Base-by-base conservation (phyloP, 2,329 filamentous ascomycete species). In the Penicillium sp. region DNA sequence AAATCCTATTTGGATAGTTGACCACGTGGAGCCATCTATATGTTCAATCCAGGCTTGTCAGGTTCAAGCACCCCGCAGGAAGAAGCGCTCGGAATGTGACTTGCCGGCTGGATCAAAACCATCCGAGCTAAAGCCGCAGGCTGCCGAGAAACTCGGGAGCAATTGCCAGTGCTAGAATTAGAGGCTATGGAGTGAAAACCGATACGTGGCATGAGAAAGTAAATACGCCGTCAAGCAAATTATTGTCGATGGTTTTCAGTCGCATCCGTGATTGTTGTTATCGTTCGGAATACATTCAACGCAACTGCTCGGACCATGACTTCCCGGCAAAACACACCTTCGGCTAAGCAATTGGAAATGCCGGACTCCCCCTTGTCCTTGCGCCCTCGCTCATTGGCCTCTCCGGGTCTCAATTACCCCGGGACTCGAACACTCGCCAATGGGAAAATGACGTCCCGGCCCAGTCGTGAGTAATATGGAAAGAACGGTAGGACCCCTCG, bases 391-490 rank as follows among this genome's bases (percentile, higher is more conserved):
- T 56, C 35, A 39, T 55, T 62, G 58, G 62, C 13, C 27, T 4
- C 51, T 54, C 24, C 47, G 11, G 37, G 40, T 47, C 19, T 47
- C 43, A 39, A 51, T 13, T 27, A 55, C 46, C 49, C 52, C 54
- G 37, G 19, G 39, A 43, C 36, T 18, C 18, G n/a, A 24, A 24
- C 13, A 33, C 33, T 44, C 39, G 43, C 61, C 58, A 64, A 64
- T 65, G 50, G 59, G 59, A 58, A 63, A 63, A n/a, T 70, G 67
- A 44, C 41, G 36, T 35, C 14, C 55, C 55, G 55, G n/a, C 9
- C 40, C 33, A 11, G 31, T 37, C 41, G 46, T 57, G 55, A 53
- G 39, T 53, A 53, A 57, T 57, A 24, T 52, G 41, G 19, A 41
- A 47, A 24, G 36, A 36, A 19, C 27, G 50, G 41, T 47, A 43